These are phyloP conservation scores for Diplogelasinospora grovesii DNA, from an alignment of 495 filamentous ascomycete species.

Conservation along the genomic window DNA sequence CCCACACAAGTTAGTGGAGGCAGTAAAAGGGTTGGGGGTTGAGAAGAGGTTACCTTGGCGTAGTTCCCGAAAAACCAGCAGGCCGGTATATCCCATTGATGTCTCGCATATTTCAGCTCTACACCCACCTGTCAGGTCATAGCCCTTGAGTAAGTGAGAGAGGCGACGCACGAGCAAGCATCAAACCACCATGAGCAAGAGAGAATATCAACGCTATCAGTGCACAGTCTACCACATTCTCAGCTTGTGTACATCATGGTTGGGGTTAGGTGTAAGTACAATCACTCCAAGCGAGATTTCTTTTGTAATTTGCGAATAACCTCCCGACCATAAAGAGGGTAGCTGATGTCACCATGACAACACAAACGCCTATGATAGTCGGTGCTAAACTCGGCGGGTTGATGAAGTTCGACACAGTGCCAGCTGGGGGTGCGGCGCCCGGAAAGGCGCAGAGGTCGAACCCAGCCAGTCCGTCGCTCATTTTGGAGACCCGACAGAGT, in stretches of 20 bases:
- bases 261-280: too few relatives aligned
- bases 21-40: too few relatives aligned
- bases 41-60: not conserved
- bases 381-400: slow-evolving; percentile 7
- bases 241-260: slow-evolving; percentile 4
- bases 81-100: slow-evolving; percentile 11
- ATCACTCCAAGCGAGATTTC: too few relatives aligned
- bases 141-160: not conserved
- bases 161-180: not conserved
- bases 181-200: not conserved
- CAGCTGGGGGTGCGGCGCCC: slow-evolving; percentile 12
- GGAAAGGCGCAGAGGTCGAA: slow-evolving; percentile 10
- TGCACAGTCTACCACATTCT: slow-evolving; percentile 1
- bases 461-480: too few relatives aligned
- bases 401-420: slow-evolving; percentile 10
- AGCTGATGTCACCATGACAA: not conserved
- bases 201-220: not conserved
- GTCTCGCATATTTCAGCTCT: not conserved
- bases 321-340: slow-evolving; percentile 1
- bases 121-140: not conserved
- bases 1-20: too few relatives aligned
- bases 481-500: too few relatives aligned
- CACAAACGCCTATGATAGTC: slow-evolving; percentile 1
- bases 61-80: slow-evolving; percentile 7
- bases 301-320: slow-evolving; percentile 5